Base-by-base conservation (phyloP, 208 protist genomes). In the Acanthamoeba healyi region DNA sequence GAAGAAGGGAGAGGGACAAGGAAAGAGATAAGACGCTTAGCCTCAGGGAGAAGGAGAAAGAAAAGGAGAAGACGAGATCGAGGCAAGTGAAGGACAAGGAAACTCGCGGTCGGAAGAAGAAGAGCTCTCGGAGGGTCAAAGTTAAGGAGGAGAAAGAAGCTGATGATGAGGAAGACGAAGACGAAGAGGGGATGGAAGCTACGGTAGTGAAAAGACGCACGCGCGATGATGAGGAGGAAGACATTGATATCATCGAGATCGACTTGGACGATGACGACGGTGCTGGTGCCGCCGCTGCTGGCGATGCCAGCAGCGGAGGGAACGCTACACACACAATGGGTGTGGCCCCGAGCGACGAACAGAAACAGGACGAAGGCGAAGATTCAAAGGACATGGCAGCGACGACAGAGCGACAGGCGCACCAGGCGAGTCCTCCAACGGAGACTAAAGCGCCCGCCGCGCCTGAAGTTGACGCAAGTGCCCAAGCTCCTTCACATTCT, bases 241-340 rank as follows among this genome's bases (percentile, higher is more conserved):
- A 67, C 61, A 67, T 67, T 19, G 61, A 67, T n/a, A 36, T 67
- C 61, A 67, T 67, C 61, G 61, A 67, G 10, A 63, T 63, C n/a
- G 56, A 63, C 22, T n/a, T 67, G 12, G 61, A 67, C n/a, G 61
- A 7, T 2, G 61, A 67, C 61, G 61, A 67, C 61, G 61, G 6
- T 15, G 61, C 5, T 17, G 29, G 7, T 6, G 7, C 29, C 10
- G 61, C 29, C 14, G n/a, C n/a, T 36, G 61, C n/a, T 29, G 61
- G 9, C 24, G n/a, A 34, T 22, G 61, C 5, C 22, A n/a, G 22
- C 0, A 24, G 17, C n/a, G 54, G 22, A 58, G 54, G 14, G 22
- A 58, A 58, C 54, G 10, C 22, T 6, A 58, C n/a, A 22, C 22
- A 29, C 54, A 58, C 22, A 5, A 24, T n/a, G n/a, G n/a, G n/a